phyloP scores from a whole-genome alignment of 2,329 filamentous ascomycete genomes.

The Alternaria sp. region DNA sequence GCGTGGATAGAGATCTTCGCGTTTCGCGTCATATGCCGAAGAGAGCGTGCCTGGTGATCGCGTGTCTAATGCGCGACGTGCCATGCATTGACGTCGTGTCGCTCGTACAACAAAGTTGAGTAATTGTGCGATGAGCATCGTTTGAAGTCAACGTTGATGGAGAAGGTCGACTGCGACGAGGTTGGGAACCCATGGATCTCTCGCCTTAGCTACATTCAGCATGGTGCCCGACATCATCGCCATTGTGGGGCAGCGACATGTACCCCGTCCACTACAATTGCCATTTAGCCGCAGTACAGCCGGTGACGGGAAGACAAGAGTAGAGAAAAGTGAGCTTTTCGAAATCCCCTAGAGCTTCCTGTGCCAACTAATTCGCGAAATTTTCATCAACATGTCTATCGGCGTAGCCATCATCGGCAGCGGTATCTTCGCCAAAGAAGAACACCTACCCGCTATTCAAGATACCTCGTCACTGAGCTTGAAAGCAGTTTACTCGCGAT shows the following conservation, averaged over 20 bases:
- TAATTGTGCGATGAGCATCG: neutral
- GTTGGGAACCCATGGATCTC: constrained; percentile 14
- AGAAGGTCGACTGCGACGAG: constrained; percentile 5
- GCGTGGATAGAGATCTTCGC: neutral
- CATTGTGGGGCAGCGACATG: constrained; percentile 24
- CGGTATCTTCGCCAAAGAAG: constrained; percentile 68
- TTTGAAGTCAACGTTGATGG: neutral
- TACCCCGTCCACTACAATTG: constrained; percentile 23
- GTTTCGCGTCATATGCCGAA: constrained; percentile 7
- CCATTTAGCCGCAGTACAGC: constrained; percentile 33
- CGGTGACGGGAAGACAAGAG: constrained; percentile 8
- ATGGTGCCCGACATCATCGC: constrained; percentile 29
- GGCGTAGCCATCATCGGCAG: constrained; percentile 70
- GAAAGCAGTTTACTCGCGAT: constrained; percentile 73
- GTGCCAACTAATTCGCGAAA: neutral
- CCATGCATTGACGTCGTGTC: neutral
- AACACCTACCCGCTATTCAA: constrained; percentile 70
- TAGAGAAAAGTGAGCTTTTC: neutral
- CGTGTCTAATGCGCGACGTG: constrained; percentile 4
- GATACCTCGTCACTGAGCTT: constrained; percentile 62
- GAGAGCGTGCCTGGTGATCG: neutral
- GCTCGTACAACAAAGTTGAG: neutral
- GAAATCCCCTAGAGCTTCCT: neutral
- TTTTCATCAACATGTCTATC: constrained; percentile 41
- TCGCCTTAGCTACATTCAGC: constrained; percentile 24